Evolutionary conservation across 176 grass and related monocot genomes (phyloP), one percentile per base, ranked within the genome.

Genomic region (Oryza rufipogon): DNA sequence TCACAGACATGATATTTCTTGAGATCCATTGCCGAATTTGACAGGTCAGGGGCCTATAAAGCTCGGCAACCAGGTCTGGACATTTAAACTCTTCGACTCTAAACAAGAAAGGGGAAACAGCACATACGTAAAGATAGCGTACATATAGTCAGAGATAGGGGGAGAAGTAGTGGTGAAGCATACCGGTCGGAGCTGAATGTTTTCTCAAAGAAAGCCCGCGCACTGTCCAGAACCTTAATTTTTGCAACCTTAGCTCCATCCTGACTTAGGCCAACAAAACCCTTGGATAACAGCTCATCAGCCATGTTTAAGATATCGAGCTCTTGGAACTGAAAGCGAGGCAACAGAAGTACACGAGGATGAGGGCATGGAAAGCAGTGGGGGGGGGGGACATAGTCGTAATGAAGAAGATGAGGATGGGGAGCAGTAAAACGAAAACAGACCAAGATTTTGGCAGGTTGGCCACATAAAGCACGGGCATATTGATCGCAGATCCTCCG

Each of bases 81-180:
- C 92, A 98, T 88, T 95, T 90, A 66, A 90, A 91, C 44, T 78
- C 92, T 83, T 89, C 75, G n/a, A 12, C 83, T 58, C 95, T 97
- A 70, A 39, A 83, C 19, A 58, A 58, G 23, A 87, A 80, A 82
- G 61, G 42, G 2, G 19, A 49, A 51, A 79, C 13, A 48, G 63
- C 72, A 84, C 25, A 80, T 52, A 38, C 15, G 5, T 11, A 10
- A 84, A 73, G 68, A 13, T 52, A 73, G 11, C 19, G 19, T 73
- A 36, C 13, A 74, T 14, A 73, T 48, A 54, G 7, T 16, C 69
- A 13, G 4, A 25, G 2, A 25, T 52, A 12, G 22, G 52, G 7
- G 9, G 33, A 61, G 74, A 42, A 56, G 42, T 64, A 64, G 13
- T 19, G 38, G 80, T 45, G 16, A 46, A 23, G 25, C 36, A 77